Evolutionary conservation across 2,329 filamentous ascomycete genomes (phyloP).

Genomic region (Pestalotiopsis sp.): DNA sequence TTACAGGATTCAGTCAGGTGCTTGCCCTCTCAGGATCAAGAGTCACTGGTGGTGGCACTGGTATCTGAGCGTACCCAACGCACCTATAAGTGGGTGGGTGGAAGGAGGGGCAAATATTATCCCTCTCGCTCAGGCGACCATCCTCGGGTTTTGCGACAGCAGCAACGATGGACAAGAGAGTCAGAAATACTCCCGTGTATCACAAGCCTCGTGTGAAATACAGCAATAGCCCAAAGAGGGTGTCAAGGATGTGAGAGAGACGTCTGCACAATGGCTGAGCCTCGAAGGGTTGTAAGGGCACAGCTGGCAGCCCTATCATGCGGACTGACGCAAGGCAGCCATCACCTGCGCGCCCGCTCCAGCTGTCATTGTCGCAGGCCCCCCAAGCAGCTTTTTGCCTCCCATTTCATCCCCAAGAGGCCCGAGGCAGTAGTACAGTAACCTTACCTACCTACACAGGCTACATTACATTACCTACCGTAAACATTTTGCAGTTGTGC

Average conservation of each 20-base stretch:
- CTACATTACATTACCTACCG: no score
- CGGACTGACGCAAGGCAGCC: conserved; percentile 12
- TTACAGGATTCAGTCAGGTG: background rate
- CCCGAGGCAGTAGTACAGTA: no score
- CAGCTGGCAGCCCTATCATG: conserved; percentile 12
- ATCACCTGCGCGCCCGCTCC: conserved; percentile 3
- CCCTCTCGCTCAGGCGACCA: background rate
- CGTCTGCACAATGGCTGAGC: background rate
- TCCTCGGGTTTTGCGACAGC: background rate
- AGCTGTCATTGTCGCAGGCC: background rate
- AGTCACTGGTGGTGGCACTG: background rate
- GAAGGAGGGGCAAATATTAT: background rate
- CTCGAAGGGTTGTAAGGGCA: background rate
- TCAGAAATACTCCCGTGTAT: background rate
- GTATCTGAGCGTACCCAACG: background rate
- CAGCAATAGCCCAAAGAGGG: background rate
- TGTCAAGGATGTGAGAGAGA: background rate
- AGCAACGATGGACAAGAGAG: background rate
- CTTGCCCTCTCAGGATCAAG: background rate
- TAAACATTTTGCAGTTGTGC: no score
- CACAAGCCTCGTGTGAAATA: background rate
- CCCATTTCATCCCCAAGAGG: no score
- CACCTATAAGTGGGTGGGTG: background rate
- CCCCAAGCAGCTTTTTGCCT: background rate
- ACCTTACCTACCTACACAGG: no score